Evolutionary conservation across 73 alveolate genomes (phyloP), one percentile per base, ranked within the genome.

Genomic region (Breviolum minutum): DNA sequence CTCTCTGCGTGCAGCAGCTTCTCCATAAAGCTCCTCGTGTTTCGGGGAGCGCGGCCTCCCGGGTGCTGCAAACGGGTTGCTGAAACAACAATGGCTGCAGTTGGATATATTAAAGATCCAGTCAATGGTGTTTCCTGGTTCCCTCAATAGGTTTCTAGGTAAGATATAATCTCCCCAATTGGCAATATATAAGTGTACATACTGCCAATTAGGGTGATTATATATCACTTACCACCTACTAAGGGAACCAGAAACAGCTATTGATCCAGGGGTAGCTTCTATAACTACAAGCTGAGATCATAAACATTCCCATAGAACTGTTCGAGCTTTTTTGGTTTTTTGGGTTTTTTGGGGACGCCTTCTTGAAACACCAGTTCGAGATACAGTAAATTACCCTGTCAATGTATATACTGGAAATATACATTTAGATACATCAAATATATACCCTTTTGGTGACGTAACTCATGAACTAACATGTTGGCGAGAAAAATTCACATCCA

Each of bases 1-100:
- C 54, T 88, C 95, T 30, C 95, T n/a, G 22, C 95, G 95, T 2
- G 95, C 95, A 4, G 95, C 95, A 9, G 95, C 95, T 66, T 88
- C 95, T 27, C 14, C 95, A 69, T 88, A 88, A 71, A 88, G 95
- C 40, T 88, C 82, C 70, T 88, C 86, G 60, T 88, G 95, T 69
- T 88, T 88, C 13, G 95, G 95, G 60, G 95, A 86, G 61, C 79
- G 77, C 16, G 95, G 95, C 95, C 95, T 86, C 63, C 5, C 11
- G 63, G 12, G 8, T 0, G 20, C 3, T 26, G 89, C 19, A 26
- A 68, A 17, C n/a, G 17, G 77, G 74, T 11, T 40, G 54, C 0
- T 40, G 54, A 40, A 40, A 40, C n/a, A 22, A 13, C 74, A 40
- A 40, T 40, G 54, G 54, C 54, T 40, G 0, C 54, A 40, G 54